phyloP scores from a whole-genome alignment of 139 green algal genomes.

The Coccomyxa sp. region DNA sequence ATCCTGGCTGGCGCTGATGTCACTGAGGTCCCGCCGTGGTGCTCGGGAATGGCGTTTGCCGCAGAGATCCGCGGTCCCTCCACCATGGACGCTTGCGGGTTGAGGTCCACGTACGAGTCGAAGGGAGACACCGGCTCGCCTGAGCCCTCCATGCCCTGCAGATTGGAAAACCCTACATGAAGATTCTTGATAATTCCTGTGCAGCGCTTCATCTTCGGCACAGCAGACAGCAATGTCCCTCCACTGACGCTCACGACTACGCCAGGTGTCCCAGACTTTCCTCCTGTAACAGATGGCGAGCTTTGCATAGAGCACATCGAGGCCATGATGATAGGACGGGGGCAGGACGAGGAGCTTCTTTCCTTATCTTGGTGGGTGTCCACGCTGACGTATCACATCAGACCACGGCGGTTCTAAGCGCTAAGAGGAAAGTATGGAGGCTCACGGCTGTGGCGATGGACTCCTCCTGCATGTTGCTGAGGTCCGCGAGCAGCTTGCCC shows the following conservation, averaged over 20 bases:
- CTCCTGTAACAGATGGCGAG: too few relatives aligned
- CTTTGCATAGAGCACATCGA: too few relatives aligned
- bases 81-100: neutral
- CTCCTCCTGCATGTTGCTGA: slow-evolving; percentile 83
- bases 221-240: too few relatives aligned
- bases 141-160: slow-evolving; percentile 12
- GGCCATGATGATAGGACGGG: too few relatives aligned
- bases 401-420: too few relatives aligned
- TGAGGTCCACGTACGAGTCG: slow-evolving; percentile 10
- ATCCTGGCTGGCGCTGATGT: neutral
- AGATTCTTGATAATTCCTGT: too few relatives aligned
- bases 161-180: neutral
- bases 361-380: too few relatives aligned
- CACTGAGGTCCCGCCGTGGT: neutral
- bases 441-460: slow-evolving; percentile 48
- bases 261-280: too few relatives aligned
- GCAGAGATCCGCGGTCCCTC: neutral
- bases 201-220: too few relatives aligned
- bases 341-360: too few relatives aligned
- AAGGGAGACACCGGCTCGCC: slow-evolving; percentile 17
- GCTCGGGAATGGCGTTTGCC: neutral
- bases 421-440: neutral
- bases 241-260: too few relatives aligned
- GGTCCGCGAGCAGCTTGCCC: slow-evolving; percentile 89
- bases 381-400: too few relatives aligned